These are phyloP conservation scores for Moricandia moricandioides DNA, from an alignment of 345 rosid species.

Conservation along the genomic window DNA sequence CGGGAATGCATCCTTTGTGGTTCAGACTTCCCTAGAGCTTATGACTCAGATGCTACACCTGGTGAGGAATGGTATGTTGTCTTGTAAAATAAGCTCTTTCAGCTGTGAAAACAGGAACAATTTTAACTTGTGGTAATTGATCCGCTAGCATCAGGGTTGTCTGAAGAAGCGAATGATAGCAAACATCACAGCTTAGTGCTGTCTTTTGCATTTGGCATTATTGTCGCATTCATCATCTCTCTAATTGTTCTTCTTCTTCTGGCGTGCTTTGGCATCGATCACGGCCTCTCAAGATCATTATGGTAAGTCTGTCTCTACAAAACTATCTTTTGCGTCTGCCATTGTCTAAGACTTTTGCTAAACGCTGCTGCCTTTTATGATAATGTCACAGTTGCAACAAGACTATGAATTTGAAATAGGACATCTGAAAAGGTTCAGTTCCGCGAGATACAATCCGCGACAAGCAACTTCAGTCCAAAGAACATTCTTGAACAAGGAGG, in stretches of 20 bases:
- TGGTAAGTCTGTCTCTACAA: no score
- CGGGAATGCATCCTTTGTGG: slow-evolving; percentile 82
- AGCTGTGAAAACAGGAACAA: background rate
- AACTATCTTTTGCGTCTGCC: background rate
- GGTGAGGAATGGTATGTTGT: slow-evolving; percentile 56
- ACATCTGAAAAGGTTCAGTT: slow-evolving; percentile 77
- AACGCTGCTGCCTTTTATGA: background rate
- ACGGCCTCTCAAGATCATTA: slow-evolving; percentile 53
- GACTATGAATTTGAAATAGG: slow-evolving; percentile 86
- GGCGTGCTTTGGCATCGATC: slow-evolving; percentile 85
- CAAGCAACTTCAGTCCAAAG: slow-evolving; percentile 66
- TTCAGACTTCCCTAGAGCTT: slow-evolving; percentile 45
- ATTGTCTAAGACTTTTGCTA: background rate
- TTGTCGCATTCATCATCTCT: slow-evolving; percentile 63
- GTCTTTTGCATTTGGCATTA: slow-evolving; percentile 61
- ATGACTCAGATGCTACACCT: slow-evolving; percentile 55
- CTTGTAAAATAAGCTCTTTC: background rate
- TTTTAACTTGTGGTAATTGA: background rate
- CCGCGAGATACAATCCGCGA: slow-evolving; percentile 80
- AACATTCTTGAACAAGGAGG: slow-evolving; percentile 94
- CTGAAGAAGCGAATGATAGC: slow-evolving; percentile 39
- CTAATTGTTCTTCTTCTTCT: slow-evolving; percentile 64
- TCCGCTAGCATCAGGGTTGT: slow-evolving; percentile 48
- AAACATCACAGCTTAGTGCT: slow-evolving; percentile 59
- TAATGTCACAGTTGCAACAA: slow-evolving; percentile 72